Evolutionary conservation across 1,284 basidiomycete genomes (phyloP).

Genomic region (Heliocybe sulcata): DNA sequence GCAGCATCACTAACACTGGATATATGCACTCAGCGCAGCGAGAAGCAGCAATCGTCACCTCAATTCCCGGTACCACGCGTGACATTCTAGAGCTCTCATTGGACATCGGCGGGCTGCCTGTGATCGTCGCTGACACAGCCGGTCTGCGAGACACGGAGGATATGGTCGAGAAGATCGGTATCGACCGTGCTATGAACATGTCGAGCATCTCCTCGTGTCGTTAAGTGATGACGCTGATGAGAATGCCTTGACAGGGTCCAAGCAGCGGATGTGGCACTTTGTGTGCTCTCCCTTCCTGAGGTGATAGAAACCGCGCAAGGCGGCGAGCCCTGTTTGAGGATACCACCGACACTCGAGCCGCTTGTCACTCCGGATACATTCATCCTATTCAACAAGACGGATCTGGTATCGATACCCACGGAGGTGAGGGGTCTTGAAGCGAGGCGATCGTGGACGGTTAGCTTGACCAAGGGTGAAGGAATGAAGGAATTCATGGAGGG

Average conservation of each 20-base stretch:
- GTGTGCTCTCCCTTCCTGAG: slow-evolving; percentile 66
- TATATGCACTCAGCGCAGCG: slow-evolving; percentile 50
- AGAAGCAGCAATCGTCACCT: slow-evolving; percentile 84
- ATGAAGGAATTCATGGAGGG: slow-evolving; percentile 49
- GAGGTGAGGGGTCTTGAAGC: neutral
- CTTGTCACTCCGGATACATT: slow-evolving; percentile 50
- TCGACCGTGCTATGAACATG: slow-evolving; percentile 64
- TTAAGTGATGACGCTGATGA: neutral
- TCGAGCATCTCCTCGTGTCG: slow-evolving; percentile 26
- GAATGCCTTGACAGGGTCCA: slow-evolving; percentile 38
- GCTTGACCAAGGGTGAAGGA: slow-evolving; percentile 55
- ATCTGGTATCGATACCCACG: slow-evolving; percentile 31
- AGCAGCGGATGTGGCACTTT: slow-evolving; percentile 65
- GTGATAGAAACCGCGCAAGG: slow-evolving; percentile 17
- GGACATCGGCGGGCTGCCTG: slow-evolving; percentile 81
- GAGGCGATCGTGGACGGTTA: slow-evolving; percentile 44
- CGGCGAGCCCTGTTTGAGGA: slow-evolving; percentile 16
- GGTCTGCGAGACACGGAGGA: slow-evolving; percentile 71
- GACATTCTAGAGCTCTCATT: slow-evolving; percentile 80
- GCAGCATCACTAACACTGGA: neutral
- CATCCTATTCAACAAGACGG: slow-evolving; percentile 71
- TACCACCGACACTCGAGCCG: slow-evolving; percentile 39
- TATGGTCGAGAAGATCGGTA: slow-evolving; percentile 76
- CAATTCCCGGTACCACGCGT: slow-evolving; percentile 81
- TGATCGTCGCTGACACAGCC: slow-evolving; percentile 79